Evolutionary conservation across 2,329 filamentous ascomycete genomes (phyloP).

Genomic region (Parascedosporium putredinis): DNA sequence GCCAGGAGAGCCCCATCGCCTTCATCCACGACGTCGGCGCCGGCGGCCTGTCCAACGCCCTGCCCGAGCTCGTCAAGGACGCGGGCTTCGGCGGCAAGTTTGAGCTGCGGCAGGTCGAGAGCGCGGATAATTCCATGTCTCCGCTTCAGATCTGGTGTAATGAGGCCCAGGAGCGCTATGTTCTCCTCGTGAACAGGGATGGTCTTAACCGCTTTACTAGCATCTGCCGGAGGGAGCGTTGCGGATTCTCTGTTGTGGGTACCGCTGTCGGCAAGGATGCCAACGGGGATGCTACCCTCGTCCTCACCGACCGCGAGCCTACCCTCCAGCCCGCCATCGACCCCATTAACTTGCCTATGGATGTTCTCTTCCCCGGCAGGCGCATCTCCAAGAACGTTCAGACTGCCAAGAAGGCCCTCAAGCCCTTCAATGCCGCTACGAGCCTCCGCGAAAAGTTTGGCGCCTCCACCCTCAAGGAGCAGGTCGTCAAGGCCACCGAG

Average conservation of each 20-base stretch:
- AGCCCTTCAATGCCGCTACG: constrained; percentile 57
- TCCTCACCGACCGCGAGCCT: constrained; percentile 74
- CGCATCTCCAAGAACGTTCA: constrained; percentile 67
- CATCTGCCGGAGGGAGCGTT: constrained; percentile 65
- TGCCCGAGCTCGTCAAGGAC: constrained; percentile 86
- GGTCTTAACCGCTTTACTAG: constrained; percentile 65
- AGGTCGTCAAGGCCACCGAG: constrained; percentile 56
- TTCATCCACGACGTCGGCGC: constrained; percentile 98
- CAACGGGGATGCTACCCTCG: constrained; percentile 57
- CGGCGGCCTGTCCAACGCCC: constrained; percentile 63
- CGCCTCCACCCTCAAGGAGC: not conserved
- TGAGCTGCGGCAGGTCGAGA: constrained; percentile 89
- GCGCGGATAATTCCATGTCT: constrained; percentile 81
- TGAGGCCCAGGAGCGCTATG: constrained; percentile 93
- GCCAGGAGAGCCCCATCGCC: constrained; percentile 76
- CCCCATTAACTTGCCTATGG: constrained; percentile 84
- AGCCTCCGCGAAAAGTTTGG: constrained; percentile 46
- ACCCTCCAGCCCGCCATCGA: constrained; percentile 49
- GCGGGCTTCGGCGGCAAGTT: constrained; percentile 85
- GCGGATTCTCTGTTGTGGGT: constrained; percentile 86
- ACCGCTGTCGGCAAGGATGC: constrained; percentile 55
- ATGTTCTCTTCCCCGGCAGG: constrained; percentile 77
- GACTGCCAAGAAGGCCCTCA: constrained; percentile 56
- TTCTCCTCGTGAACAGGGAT: constrained; percentile 75
- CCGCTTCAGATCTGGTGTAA: constrained; percentile 97